Conservation (phyloP, 2,329 filamentous ascomycete genomes). For the Aspergillus floridensis region DNA sequence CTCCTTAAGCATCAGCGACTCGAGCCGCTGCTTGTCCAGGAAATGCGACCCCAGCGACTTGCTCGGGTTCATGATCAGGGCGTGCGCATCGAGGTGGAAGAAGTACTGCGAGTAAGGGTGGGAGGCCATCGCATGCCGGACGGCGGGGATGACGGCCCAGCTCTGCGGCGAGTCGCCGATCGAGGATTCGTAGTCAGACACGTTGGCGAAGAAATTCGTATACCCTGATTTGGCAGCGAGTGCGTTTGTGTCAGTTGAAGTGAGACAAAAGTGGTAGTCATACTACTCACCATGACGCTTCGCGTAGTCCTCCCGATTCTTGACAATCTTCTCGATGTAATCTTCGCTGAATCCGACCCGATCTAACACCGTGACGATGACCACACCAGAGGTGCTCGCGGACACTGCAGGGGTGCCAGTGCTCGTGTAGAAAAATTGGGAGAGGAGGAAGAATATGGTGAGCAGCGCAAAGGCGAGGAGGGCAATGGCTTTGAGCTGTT, state of each 20-base stretch:
- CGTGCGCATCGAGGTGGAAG: conserved; percentile 82
- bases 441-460: conserved; percentile 61
- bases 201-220: conserved; percentile 73
- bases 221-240: conserved; percentile 61
- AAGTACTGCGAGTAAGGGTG: conserved; percentile 75
- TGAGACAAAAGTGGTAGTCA: background rate
- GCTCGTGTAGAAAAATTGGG: conserved; percentile 37
- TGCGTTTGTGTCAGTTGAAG: background rate
- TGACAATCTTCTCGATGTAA: conserved; percentile 71
- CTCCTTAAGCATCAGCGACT: conserved; percentile 79
- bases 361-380: conserved; percentile 85
- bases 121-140: conserved; percentile 82
- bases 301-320: conserved; percentile 84
- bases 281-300: conserved; percentile 68
- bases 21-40: conserved; percentile 64
- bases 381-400: conserved; percentile 51
- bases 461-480: conserved; percentile 56
- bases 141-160: conserved; percentile 71
- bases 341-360: conserved; percentile 59
- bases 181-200: conserved; percentile 64
- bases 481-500: conserved; percentile 60
- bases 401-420: conserved; percentile 26
- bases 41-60: conserved; percentile 69
- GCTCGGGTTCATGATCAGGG: conserved; percentile 82
- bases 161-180: conserved; percentile 44